Percentiles rank a stretch among this genome's conserved stretches.
These are phyloP conservation scores for Cutaneotrichosporon cavernicola DNA, from an alignment of 1,284 basidiomycete genomes.

Conservation along the genomic window DNA sequence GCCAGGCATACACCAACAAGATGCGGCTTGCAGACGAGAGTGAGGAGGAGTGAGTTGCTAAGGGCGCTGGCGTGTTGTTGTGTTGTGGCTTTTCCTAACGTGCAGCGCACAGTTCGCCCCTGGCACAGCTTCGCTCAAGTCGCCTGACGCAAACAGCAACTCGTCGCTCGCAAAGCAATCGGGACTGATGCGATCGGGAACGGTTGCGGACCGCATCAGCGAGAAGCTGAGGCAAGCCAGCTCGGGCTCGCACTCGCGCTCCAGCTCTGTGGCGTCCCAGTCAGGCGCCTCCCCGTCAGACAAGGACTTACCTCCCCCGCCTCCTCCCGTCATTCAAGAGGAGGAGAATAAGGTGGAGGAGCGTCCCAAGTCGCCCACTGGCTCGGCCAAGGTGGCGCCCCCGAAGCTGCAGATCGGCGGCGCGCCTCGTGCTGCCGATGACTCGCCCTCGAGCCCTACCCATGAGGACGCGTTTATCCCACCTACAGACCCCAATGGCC, in stretches of 20 bases:
- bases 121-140: conserved; percentile 38
- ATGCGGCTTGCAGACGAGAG: conserved; percentile 78
- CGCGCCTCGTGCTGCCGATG: not conserved
- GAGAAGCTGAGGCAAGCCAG: conserved; percentile 50
- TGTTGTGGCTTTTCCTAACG: conserved; percentile 22
- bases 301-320: conserved; percentile 22
- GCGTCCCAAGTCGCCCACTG: conserved; percentile 7
- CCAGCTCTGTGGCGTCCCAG: conserved; percentile 3
- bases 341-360: not conserved
- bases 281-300: conserved; percentile 30
- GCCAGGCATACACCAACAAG: conserved; percentile 73
- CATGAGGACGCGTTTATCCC: conserved; percentile 47
- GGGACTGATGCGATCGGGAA: conserved; percentile 39
- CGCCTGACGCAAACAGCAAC: conserved; percentile 65
- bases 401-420: not conserved
- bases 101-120: conserved; percentile 72
- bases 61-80: not conserved
- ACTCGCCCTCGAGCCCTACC: conserved; percentile 33
- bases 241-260: conserved; percentile 5
- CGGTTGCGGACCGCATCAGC: conserved; percentile 51
- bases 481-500: conserved; percentile 41
- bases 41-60: conserved; percentile 74
- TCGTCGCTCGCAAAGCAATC: conserved; percentile 62
- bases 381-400: not conserved
- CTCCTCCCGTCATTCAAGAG: not conserved